Conservation (phyloP, 768 basidiomycete species). For the Lentinula sp. region DNA sequence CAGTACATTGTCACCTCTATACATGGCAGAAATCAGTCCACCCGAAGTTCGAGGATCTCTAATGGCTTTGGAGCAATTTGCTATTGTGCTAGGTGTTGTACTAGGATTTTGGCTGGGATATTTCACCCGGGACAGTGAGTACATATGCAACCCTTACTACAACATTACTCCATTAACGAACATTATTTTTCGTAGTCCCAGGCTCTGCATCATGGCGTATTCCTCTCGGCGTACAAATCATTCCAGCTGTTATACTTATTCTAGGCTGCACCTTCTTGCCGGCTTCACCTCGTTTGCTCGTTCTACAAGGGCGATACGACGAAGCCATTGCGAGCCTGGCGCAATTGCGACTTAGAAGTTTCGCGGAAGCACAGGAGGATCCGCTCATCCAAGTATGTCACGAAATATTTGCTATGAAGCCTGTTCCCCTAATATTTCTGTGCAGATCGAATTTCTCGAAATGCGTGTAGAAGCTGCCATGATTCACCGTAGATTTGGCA, state of each 20-base stretch:
- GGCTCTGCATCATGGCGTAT: slow-evolving; percentile 72
- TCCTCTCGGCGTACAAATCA: slow-evolving; percentile 65
- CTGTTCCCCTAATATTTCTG: neutral
- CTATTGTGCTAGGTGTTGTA: slow-evolving; percentile 78
- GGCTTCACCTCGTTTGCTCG: slow-evolving; percentile 61
- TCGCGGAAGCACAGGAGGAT: slow-evolving; percentile 42
- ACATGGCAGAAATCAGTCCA: slow-evolving; percentile 82
- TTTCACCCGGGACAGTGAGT: slow-evolving; percentile 56
- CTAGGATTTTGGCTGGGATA: slow-evolving; percentile 83
- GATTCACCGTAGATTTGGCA: slow-evolving; percentile 29
- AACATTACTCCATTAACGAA: neutral
- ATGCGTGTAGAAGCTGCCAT: slow-evolving; percentile 66
- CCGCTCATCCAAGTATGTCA: slow-evolving; percentile 40
- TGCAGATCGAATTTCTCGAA: slow-evolving; percentile 66
- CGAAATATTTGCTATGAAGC: neutral
- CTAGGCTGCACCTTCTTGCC: slow-evolving; percentile 48
- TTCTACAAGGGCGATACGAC: slow-evolving; percentile 43
- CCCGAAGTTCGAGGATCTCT: slow-evolving; percentile 77
- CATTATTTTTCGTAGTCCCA: slow-evolving; percentile 32
- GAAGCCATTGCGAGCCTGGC: slow-evolving; percentile 58
- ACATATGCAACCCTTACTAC: neutral
- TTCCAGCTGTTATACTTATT: slow-evolving; percentile 63
- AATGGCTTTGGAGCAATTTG: slow-evolving; percentile 73
- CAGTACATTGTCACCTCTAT: slow-evolving; percentile 75
- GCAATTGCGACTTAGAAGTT: slow-evolving; percentile 42